phyloP scores from a whole-genome alignment of 1,284 basidiomycete genomes.

The Rhodotorula glutinis region DNA sequence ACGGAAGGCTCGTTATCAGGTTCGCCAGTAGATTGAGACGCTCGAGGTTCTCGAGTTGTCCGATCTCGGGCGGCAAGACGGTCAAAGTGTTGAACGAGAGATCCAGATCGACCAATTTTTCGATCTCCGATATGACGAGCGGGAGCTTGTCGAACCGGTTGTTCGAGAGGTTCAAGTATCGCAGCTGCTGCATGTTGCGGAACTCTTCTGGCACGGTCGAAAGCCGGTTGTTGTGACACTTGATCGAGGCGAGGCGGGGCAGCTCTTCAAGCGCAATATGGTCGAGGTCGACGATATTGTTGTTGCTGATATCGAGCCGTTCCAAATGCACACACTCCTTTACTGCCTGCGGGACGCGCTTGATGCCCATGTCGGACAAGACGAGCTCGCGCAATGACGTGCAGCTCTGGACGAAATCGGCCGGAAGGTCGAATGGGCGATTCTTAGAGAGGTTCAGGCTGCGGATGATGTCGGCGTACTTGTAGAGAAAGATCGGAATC shows the following conservation, averaged over 20 bases:
- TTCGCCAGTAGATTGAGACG: conserved; percentile 85
- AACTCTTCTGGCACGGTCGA: conserved; percentile 84
- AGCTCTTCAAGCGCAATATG: conserved; percentile 80
- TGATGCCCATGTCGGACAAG: conserved; percentile 90
- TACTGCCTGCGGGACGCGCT: conserved; percentile 83
- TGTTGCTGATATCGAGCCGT: conserved; percentile 86
- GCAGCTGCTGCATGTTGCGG: conserved; percentile 66
- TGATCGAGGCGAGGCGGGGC: conserved; percentile 67
- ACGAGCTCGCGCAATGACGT: conserved; percentile 77
- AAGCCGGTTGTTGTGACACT: conserved; percentile 89
- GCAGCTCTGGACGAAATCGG: conserved; percentile 93
- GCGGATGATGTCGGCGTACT: conserved; percentile 79
- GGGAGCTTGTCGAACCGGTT: conserved; percentile 90
- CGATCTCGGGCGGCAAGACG: conserved; percentile 76
- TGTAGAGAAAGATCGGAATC: conserved; percentile 84
- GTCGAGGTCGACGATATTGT: conserved; percentile 85
- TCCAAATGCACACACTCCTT: conserved; percentile 71
- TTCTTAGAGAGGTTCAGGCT: conserved; percentile 89
- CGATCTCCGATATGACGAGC: conserved; percentile 69
- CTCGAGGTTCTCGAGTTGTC: conserved; percentile 66
- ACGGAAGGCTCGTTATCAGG: conserved; percentile 71
- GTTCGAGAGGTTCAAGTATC: conserved; percentile 89
- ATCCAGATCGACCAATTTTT: conserved; percentile 76
- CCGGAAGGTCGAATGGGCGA: conserved; percentile 91
- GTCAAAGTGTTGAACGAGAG: conserved; percentile 91